Base-by-base conservation (phyloP, 352 stramenopile genomes). In the Globisporangium solare region DNA sequence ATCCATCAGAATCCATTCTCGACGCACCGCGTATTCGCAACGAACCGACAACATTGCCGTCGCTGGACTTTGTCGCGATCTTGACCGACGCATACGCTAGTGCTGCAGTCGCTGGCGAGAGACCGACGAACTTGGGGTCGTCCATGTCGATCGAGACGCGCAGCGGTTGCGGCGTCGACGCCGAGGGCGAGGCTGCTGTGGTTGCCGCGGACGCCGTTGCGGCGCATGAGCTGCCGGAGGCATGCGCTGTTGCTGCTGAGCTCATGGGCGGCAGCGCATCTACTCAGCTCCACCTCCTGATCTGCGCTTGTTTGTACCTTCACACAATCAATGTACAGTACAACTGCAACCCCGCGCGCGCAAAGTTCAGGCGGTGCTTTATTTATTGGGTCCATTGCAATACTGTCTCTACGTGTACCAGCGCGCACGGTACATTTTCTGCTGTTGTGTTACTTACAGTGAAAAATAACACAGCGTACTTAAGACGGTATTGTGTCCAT, bases 1-100 rank as follows among this genome's bases (percentile, higher is more conserved):
- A 51, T n/a, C 39, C 35, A 20, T 32, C 24, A 20, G 10, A 3
- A 35, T 35, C 37, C 18, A 17, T 18, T 3, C 13, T 20, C 7
- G 42, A 64, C 60, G 22, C 41, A 83, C 78, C 72, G 78, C 73
- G 76, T 65, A 90, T 73, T 31, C 79, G 71, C 50, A 90, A 62
- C 21, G 71, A 57, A 27, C 79, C 79, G 6, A 74, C 65, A 27
- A 58, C 35, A 15, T 60, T 63, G 50, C 82, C 67, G 6, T 83
- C 67, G 10, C 70, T 75, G 8, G 76, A 66, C 45, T 79, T 77
- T 21, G 68, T 64, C 15, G 70, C 71, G 32, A 70, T 71, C 54
- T 76, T 70, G 55, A 80, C 73, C 40, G 74, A 72, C 15, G 76
- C 79, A n/a, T 72, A 66, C 32, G 70, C 74, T 14, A 86, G 43